Evolutionary conservation across 1,284 basidiomycete species (phyloP).

Genomic region (Puccinia polysora): DNA sequence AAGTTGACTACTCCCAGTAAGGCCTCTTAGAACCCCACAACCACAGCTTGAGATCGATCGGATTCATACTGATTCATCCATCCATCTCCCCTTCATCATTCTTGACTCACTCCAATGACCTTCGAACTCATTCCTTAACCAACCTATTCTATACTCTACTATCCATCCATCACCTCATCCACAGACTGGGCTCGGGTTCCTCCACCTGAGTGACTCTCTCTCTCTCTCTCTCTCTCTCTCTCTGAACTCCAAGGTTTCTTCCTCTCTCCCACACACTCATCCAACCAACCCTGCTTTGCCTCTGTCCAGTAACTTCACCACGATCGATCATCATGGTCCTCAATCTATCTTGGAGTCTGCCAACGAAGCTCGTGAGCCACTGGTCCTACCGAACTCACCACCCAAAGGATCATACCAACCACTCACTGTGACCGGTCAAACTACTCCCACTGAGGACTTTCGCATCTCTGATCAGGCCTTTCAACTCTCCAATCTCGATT

Average conservation of each 20-base stretch:
- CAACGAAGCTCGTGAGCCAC: constrained; percentile 37
- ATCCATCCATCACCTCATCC: no score
- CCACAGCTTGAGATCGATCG: constrained; percentile 1
- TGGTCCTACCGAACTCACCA: constrained; percentile 41
- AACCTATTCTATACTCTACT: no score
- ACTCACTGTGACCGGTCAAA: constrained; percentile 39
- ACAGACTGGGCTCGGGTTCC: no score
- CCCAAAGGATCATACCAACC: constrained; percentile 41
- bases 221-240: neutral
- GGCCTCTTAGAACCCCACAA: neutral
- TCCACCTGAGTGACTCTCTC: no score
- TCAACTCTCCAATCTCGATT: neutral
- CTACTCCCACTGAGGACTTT: constrained; percentile 37
- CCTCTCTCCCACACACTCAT: neutral
- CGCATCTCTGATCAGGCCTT: constrained; percentile 16
- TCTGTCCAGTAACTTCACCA: no score
- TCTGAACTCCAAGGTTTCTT: neutral
- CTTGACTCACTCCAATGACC: neutral
- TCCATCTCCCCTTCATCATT: neutral
- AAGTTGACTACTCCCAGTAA: no score
- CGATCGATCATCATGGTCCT: neutral
- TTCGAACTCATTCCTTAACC: neutral
- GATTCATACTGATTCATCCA: constrained; percentile 1
- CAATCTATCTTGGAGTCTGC: constrained; percentile 1
- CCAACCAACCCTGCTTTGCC: no score